phyloP scores from a whole-genome alignment of 352 stramenopile genomes.

The Pythium rishiriense region DNA sequence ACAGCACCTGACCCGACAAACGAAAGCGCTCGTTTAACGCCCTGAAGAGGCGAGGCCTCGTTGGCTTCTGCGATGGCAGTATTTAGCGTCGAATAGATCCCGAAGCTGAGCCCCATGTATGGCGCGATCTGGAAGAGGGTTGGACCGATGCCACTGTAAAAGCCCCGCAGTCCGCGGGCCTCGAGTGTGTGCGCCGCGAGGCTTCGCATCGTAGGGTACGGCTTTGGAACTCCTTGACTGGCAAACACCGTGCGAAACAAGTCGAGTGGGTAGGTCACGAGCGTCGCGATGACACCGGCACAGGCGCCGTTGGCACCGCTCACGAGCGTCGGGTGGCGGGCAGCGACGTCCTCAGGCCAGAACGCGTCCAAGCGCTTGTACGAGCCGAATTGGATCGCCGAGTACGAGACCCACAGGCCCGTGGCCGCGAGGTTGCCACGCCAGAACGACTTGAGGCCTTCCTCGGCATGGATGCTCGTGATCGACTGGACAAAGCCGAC shows the following conservation, averaged over 20 bases:
- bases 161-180: slow-evolving; percentile 72
- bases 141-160: slow-evolving; percentile 89
- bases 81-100: slow-evolving; percentile 86
- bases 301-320: slow-evolving; percentile 84
- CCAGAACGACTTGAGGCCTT: slow-evolving; percentile 83
- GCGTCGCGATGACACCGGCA: slow-evolving; percentile 86
- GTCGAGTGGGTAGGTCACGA: slow-evolving; percentile 94
- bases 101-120: slow-evolving; percentile 96
- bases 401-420: slow-evolving; percentile 83
- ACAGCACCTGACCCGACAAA: slow-evolving; percentile 81
- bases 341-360: slow-evolving; percentile 32
- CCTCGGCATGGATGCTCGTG: slow-evolving; percentile 71
- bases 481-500: slow-evolving; percentile 54
- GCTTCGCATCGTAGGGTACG: slow-evolving; percentile 74
- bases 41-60: slow-evolving; percentile 17
- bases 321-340: slow-evolving; percentile 33
- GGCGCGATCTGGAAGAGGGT: slow-evolving; percentile 93
- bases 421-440: slow-evolving; percentile 78
- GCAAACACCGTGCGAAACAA: slow-evolving; percentile 94
- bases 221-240: slow-evolving; percentile 84
- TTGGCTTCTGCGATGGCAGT: slow-evolving; percentile 30
- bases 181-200: slow-evolving; percentile 75
- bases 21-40: slow-evolving; percentile 43
- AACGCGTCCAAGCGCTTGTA: slow-evolving; percentile 53
- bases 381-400: slow-evolving; percentile 68